Evolutionary conservation across 768 basidiomycete species (phyloP).

Genomic region (Hortiboletus campestris): DNA sequence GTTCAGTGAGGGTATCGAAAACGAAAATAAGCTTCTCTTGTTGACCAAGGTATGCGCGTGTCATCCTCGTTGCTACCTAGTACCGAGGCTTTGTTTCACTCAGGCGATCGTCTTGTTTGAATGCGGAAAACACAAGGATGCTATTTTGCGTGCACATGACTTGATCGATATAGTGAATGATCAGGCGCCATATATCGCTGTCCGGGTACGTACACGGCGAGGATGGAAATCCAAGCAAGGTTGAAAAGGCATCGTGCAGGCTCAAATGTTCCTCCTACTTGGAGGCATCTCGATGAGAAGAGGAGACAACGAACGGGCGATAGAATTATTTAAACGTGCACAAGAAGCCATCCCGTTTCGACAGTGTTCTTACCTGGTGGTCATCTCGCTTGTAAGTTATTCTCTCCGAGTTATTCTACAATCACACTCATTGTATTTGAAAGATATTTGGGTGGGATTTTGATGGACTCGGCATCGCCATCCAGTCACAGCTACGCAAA

Average conservation of each 20-base stretch:
- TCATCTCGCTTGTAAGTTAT: not conserved
- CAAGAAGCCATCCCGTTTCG: no score
- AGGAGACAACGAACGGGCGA: no score
- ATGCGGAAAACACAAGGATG: not conserved
- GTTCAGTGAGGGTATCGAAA: not conserved
- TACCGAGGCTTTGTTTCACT: no score
- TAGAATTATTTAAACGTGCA: no score
- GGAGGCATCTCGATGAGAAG: not conserved
- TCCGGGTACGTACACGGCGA: not conserved
- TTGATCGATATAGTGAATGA: not conserved
- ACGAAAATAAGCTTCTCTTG: slow-evolving; percentile 4
- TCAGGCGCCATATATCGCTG: not conserved
- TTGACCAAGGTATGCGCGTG: slow-evolving; percentile 5
- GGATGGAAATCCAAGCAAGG: not conserved
- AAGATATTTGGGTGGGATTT: slow-evolving; percentile 17
- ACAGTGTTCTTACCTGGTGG: not conserved
- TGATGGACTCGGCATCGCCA: not conserved
- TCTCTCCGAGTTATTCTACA: not conserved
- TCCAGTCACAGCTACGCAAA: not conserved
- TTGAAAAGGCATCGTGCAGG: not conserved
- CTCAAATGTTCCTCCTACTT: not conserved
- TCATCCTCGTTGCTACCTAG: not conserved
- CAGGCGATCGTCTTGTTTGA: slow-evolving; percentile 3
- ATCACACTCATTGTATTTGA: not conserved
- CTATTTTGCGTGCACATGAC: not conserved